Evolutionary conservation across 2,329 filamentous ascomycete species (phyloP), one percentile per base, ranked within the genome.

Genomic region (Chlorencoelia australis): DNA sequence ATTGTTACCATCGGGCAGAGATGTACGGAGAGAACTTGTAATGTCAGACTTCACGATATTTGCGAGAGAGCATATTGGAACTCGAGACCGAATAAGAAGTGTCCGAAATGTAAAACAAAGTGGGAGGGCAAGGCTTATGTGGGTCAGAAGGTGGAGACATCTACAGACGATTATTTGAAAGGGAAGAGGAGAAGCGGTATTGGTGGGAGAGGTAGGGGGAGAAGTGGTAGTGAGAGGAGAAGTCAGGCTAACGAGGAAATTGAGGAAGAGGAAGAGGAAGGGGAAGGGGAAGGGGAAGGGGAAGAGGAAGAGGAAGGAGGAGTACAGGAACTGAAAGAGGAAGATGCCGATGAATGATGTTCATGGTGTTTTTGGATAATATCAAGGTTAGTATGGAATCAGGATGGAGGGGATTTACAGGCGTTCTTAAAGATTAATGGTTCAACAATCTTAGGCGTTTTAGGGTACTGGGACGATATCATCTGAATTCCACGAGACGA

Each of bases 1-100:
- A 81, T 96, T 43, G 75, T 96, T 26, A 98, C 89, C 1, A 65
- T 82, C 45, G 87, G 88, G 1, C 73, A 87, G 66, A 72, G 88
- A 37, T 94, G 88, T 59, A 59, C 68, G 2, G 71, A 82, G 42
- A 61, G 70, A 24, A 68, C 76, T 14, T 95, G 88, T 56, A 65
- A 61, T 19, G 68, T 77, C 8, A 68, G 88, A 8, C 59, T 94
- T 11, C 88, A 95, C 57, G 73, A 87, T 45, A 75, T 79, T 33
- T 95, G 87, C 57, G 68, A 75, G 38, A 70, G 75, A 9, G 76
- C 74, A 18, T 86, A 81, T 57, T 94, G 86, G 67, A 69, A 80
- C 14, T 72, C 75, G 26, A 48, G 44, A 17, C 34, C 45, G 7
- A 68, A 67, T 1, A 70, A 71, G 42, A 69, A 66, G 27, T 94